A percentile compares a stretch with the other conserved stretches of the same genome.
These are phyloP conservation scores for Arthrinium puccinioides DNA, from an alignment of 2,329 filamentous ascomycete species.

Conservation along the genomic window DNA sequence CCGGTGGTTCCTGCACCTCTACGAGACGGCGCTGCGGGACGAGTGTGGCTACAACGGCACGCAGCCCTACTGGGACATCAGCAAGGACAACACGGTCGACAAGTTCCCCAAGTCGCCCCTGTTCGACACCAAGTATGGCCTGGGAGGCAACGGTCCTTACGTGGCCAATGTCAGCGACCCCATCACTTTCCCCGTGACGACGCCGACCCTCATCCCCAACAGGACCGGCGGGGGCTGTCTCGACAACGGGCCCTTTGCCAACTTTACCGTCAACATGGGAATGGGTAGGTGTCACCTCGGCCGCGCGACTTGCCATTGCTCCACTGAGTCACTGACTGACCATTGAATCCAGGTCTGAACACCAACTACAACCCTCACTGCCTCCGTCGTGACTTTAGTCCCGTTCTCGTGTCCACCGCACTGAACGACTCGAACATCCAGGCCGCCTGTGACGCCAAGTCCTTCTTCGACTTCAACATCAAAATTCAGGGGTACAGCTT, in stretches of 20 bases:
- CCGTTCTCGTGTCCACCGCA: conserved; percentile 9
- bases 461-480: conserved; percentile 20
- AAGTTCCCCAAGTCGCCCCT: conserved; percentile 15
- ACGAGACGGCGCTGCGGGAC: conserved; percentile 8
- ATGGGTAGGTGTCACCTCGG: too few species aligned
- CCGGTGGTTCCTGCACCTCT: conserved; percentile 9
- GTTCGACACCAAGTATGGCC: conserved; percentile 16
- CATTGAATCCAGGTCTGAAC: conserved; percentile 16
- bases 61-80: conserved; percentile 7
- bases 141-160: conserved; percentile 19
- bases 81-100: conserved; percentile 14
- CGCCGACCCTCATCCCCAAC: conserved; percentile 11
- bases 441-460: conserved; percentile 10
- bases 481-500: conserved; percentile 16
- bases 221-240: conserved; percentile 22
- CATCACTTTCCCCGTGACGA: conserved; percentile 7
- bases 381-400: conserved; percentile 22
- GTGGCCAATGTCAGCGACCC: conserved; percentile 8
- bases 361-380: conserved; percentile 23
- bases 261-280: conserved; percentile 21
- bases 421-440: conserved; percentile 8
- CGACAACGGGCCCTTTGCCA: conserved; percentile 18
- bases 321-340: too few species aligned
- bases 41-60: conserved; percentile 7
- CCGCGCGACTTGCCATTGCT: too few species aligned